phyloP scores from a whole-genome alignment of 2,329 filamentous ascomycete species.

The Diaporthe citrichinensis region DNA sequence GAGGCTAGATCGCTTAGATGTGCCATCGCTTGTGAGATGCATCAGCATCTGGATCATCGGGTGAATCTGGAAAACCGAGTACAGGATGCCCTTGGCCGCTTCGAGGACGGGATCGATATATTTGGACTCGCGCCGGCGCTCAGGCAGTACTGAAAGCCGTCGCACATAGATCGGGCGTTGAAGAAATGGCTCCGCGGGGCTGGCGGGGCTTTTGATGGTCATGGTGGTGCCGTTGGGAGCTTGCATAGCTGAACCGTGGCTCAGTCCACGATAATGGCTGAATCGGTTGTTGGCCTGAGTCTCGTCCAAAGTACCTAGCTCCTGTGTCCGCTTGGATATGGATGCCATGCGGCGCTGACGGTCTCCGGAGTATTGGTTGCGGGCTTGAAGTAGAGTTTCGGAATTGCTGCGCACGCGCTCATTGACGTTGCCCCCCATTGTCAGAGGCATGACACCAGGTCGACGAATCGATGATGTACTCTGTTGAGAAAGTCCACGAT shows the following conservation, averaged over 20 bases:
- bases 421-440: slow-evolving; percentile 75
- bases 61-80: slow-evolving; percentile 77
- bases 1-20: slow-evolving; percentile 73
- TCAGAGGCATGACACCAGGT: slow-evolving; percentile 79
- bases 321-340: slow-evolving; percentile 71
- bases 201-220: slow-evolving; percentile 67
- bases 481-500: slow-evolving; percentile 80
- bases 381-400: slow-evolving; percentile 68
- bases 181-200: slow-evolving; percentile 69
- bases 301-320: slow-evolving; percentile 75
- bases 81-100: slow-evolving; percentile 76
- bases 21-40: slow-evolving; percentile 72
- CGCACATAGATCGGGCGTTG: slow-evolving; percentile 75
- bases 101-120: slow-evolving; percentile 74
- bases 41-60: slow-evolving; percentile 77
- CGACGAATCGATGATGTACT: slow-evolving; percentile 71
- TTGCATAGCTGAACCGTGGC: slow-evolving; percentile 78
- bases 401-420: slow-evolving; percentile 78
- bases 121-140: slow-evolving; percentile 74
- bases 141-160: slow-evolving; percentile 73
- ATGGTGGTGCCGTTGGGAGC: slow-evolving; percentile 56
- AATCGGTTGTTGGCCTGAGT: slow-evolving; percentile 74
- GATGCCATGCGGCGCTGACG: slow-evolving; percentile 75
- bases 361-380: slow-evolving; percentile 62
- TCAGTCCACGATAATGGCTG: slow-evolving; percentile 76